phyloP scores from a whole-genome alignment of 768 basidiomycete genomes.

The Boletus vermiculosoides region DNA sequence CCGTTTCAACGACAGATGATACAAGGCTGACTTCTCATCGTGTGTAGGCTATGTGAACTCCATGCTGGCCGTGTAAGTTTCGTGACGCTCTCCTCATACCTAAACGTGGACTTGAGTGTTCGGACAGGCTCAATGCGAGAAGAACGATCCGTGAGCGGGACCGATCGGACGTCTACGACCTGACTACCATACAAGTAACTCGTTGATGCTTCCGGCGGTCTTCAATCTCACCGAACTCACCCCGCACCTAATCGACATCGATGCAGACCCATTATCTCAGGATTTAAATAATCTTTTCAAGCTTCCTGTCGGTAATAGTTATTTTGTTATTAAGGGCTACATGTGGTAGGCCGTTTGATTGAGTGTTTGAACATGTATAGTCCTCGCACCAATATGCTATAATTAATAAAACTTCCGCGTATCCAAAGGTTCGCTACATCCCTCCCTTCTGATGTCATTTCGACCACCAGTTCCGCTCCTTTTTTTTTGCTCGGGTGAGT shows the following conservation, averaged over 20 bases:
- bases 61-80: conserved; percentile 14
- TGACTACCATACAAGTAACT: neutral
- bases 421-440: conserved; percentile 18
- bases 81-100: neutral
- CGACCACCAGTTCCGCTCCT: neutral
- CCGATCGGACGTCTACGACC: neutral
- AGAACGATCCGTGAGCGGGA: conserved; percentile 7
- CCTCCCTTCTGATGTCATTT: neutral
- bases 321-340: no score
- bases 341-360: no score
- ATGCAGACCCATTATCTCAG: neutral
- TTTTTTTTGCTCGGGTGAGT: conserved; percentile 12
- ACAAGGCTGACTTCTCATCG: neutral
- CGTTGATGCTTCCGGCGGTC: neutral
- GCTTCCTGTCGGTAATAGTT: no score
- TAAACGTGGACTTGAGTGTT: neutral
- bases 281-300: neutral
- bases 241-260: neutral
- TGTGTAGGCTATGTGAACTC: conserved; percentile 15
- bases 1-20: neutral
- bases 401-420: no score
- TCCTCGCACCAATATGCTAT: conserved; percentile 7
- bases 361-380: no score
- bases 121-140: conserved; percentile 12
- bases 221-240: neutral